Evolutionary conservation across 2,329 filamentous ascomycete species (phyloP), one percentile per base, ranked within the genome.

Genomic region (Exutisphaerella laricina): DNA sequence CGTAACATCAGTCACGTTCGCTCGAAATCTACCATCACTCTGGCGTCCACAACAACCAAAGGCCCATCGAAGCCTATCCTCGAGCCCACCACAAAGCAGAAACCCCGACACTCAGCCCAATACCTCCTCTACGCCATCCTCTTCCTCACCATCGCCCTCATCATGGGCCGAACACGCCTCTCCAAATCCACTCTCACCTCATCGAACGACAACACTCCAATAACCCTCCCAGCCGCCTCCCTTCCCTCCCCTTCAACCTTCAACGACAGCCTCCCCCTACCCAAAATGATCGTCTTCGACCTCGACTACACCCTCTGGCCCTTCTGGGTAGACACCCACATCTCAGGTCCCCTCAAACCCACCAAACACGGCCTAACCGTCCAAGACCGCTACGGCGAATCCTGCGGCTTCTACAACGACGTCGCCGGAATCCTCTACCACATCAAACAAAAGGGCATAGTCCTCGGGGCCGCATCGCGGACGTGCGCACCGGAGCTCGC

Each of bases 231-330:
- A 2, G 57, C 68, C 7, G 52, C 61, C 16, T 58, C 60, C 16
- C 58, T 64, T 4, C 54, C 58, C 25, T 62, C 68, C 49, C 76
- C 76, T 3, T 63, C 69, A 12, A 80, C 77, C 9, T 80, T 83
- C 66, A 78, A 68, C 48, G 79, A 83, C 54, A 74, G 79, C 30
- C 76, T 80, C 0, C 85, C 88, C 0, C 76, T 95, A 1, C 89
- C 89, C 0, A 80, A 82, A 49, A 75, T 95, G 54, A 77, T 97
- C 57, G 85, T 92, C 51, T 96, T 97, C 69, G 92, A 97, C 65
- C 79, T 97, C 50, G 90, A 97, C 73, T 97, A 96, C 73, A 97
- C 92, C 0, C 75, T 97, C n/a, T 97, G 90, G 92, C 88, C 89
- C 4, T 96, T 96, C 69, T 97, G 90, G 90, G 83, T 94, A 33